Base-by-base conservation (phyloP, 1,284 basidiomycete species). In the Cryptococcus sp. region DNA sequence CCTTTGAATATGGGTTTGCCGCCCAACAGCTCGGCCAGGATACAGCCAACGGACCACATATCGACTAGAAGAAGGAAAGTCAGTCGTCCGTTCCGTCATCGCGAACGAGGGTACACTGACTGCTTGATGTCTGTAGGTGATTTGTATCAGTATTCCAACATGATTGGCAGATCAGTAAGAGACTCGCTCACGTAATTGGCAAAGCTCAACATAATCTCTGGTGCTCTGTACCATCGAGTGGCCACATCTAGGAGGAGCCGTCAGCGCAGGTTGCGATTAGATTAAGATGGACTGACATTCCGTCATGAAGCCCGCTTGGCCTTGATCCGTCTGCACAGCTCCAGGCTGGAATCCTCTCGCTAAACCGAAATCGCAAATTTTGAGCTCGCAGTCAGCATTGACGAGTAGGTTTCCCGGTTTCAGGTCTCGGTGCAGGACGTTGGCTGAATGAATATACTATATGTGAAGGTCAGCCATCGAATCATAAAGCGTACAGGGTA, bases 1-100 rank as follows among this genome's bases (percentile, higher is more conserved):
- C 96, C 96, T 78, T 98, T 99, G 84, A 93, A 99, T 72, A 99
- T 98, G 0, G 96, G 96, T 73, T 94, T 92, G 38, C 96, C 94
- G 16, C 94, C 93, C 7, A 99, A 83, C 15, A 99, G 83, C 78
- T 99, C 96, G 2, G 96, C 96, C 45, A 99, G 84, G 67, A 99
- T 99, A 77, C 96, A 99, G 8, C 96, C 96, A 37, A 99, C 89
- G 1, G 91, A 94, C 95, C 95, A 99, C 60, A 98, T 91, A 72
- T 98, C 95, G 73, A 99, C 93, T 62, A 87, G 16, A 50, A 34
- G 29, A 34, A 5, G 8, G 29, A 10, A 34, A 34, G 54, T 64
- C 58, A 65, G 61, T 34, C n/a, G 13, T 44, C 11, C 13, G 8
- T 19, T 2, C 15, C 41, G 41, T 15, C 8, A 8, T 5, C n/a